Evolutionary conservation across 805 yeast genomes (phyloP), one percentile per base, ranked within the genome.

Genomic region (Teunomyces tritomae): DNA sequence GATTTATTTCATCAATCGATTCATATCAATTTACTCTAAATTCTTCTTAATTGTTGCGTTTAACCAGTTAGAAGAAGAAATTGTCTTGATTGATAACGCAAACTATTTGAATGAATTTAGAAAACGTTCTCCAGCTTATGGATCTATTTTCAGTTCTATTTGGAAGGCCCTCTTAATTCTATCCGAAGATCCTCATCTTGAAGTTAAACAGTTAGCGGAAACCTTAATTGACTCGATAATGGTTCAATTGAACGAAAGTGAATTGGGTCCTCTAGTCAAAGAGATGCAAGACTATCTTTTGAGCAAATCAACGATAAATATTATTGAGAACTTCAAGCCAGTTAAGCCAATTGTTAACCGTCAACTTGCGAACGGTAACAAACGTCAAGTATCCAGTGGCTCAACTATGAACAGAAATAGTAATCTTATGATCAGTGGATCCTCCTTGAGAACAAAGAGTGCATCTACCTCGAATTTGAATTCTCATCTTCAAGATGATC

Each of bases 11-110:
- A 78, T 90, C 46, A 86, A 94, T 33, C 79, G 83, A 40, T 83
- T 89, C 61, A 86, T 90, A 9, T 67, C 78, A 48, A 82, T 83
- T 36, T 85, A 90, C 64, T 68, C 78, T 20, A 80, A 82, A 49
- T 87, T 88, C 58, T 91, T 92, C 58, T 63, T 90, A 46, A 94
- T 92, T 1, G 85, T 91, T 49, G 96, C 97, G 0, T 90, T 85
- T 63, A 80, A 89, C 42, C 90, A 89, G 55, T 62, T 94, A 26
- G 89, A 87, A 49, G 94, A 85, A 53, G 97, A 91, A 56, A 77
- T 85, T 29, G 79, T 84, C 0, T 71, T 84, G 45, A 68, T 81
- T 48, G 89, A 85, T 49, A 78, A 82, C 48, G 82, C 87, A 11
- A 74, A 78, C 43, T 70, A 73, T 45, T 76, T 84, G 28, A 85